phyloP scores from a whole-genome alignment of 148 eudicot species.

The Hydrangea macrophylla region DNA sequence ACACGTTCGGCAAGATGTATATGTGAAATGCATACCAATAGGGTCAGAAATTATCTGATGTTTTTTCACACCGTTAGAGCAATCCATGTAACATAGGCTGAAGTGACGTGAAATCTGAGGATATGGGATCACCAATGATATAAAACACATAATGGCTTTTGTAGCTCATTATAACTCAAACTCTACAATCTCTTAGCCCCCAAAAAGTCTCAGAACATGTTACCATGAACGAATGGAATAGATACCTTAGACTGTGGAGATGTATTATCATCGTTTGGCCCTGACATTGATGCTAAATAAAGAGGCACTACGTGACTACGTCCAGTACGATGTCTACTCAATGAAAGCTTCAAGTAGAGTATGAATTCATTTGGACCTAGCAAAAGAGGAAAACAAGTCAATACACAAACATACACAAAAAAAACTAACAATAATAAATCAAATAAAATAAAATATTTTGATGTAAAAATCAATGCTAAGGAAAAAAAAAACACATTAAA shows the following conservation, averaged over 20 bases:
- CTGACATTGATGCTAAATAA: constrained; percentile 19
- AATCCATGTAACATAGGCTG: not conserved
- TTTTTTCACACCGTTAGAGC: too few relatives aligned
- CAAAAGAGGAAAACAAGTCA: constrained; percentile 1
- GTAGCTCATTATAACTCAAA: not conserved
- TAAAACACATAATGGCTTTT: not conserved
- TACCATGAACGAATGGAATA: not conserved
- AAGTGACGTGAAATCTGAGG: not conserved
- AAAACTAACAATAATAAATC: too few relatives aligned
- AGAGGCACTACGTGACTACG: not conserved
- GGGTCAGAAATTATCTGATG: too few relatives aligned
- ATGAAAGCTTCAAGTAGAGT: not conserved
- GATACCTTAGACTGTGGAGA: constrained; percentile 27
- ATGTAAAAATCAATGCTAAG: not conserved
- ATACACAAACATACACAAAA: too few relatives aligned
- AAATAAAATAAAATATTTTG: not conserved
- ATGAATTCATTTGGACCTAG: not conserved
- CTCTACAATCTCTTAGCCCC: not conserved
- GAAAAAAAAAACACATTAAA: not conserved
- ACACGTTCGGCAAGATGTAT: not conserved
- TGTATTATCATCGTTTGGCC: constrained; percentile 17
- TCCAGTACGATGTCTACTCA: not conserved
- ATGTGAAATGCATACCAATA: not conserved
- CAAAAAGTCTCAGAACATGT: not conserved
- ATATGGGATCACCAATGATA: not conserved